These are phyloP conservation scores for Coemansia sp. DNA, from an alignment of 192 early-diverging fungal genomes.

Conservation along the genomic window DNA sequence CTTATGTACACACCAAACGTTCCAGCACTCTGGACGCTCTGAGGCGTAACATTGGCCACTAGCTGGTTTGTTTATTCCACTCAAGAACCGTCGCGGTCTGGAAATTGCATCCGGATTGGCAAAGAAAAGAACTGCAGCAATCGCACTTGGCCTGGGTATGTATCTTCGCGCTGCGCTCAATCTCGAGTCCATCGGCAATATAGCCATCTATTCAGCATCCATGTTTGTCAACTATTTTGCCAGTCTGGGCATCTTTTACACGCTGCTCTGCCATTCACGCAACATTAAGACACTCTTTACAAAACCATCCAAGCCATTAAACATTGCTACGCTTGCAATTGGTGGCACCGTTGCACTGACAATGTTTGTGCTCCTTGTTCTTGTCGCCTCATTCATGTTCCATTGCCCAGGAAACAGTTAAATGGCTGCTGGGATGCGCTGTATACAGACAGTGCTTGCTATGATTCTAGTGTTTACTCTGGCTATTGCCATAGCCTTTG, in stretches of 20 bases:
- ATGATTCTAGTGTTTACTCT: neutral
- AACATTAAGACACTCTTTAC: neutral
- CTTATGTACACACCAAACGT: slow-evolving; percentile 18
- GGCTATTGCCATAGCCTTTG: neutral
- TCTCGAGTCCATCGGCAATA: neutral
- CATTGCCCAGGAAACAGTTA: neutral
- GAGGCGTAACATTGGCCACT: slow-evolving; percentile 11
- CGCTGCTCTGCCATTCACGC: neutral
- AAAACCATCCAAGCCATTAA: too few relatives aligned
- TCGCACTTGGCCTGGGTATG: slow-evolving; percentile 7
- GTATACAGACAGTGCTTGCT: slow-evolving; percentile 4
- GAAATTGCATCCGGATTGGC: neutral
- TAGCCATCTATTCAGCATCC: slow-evolving; percentile 11
- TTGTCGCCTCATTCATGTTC: slow-evolving; percentile 5
- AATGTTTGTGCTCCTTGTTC: slow-evolving; percentile 1
- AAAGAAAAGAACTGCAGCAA: slow-evolving; percentile 11
- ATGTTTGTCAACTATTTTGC: slow-evolving; percentile 15
- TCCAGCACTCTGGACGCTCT: slow-evolving; percentile 18
- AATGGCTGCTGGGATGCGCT: neutral
- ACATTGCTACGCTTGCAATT: neutral
- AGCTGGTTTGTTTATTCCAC: neutral
- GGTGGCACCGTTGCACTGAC: neutral
- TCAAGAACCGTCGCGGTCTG: neutral
- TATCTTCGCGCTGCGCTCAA: slow-evolving; percentile 7
- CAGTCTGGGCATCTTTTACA: neutral